These are phyloP conservation scores for Fragaria nilgerrensis DNA, from an alignment of 306 rosid genomes.

Conservation along the genomic window DNA sequence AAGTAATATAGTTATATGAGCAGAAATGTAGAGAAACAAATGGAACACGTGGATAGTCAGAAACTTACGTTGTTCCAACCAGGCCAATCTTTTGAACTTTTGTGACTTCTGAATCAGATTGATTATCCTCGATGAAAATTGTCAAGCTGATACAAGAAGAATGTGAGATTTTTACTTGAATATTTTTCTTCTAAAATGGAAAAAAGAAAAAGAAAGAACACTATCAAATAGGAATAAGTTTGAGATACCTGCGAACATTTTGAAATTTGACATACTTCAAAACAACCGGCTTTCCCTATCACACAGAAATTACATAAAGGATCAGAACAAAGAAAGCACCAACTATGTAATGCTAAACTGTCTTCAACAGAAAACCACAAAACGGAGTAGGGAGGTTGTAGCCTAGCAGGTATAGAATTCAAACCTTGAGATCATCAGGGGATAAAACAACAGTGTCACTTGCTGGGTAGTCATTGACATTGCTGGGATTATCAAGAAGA, in stretches of 20 bases:
- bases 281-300: conserved; percentile 76
- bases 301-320: conserved; percentile 15
- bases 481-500: conserved; percentile 53
- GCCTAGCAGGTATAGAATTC: conserved; percentile 11
- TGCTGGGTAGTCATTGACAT: conserved; percentile 84
- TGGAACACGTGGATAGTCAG: background rate
- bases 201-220: conserved; percentile 10
- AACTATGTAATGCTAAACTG: background rate
- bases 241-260: conserved; percentile 84
- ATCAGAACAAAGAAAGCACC: conserved; percentile 9
- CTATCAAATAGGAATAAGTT: conserved; percentile 16
- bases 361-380: background rate
- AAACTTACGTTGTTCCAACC: conserved; percentile 86
- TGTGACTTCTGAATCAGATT: conserved; percentile 67
- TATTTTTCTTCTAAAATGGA: background rate
- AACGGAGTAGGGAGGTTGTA: background rate
- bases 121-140: conserved; percentile 90
- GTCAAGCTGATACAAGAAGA: conserved; percentile 69
- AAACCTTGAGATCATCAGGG: conserved; percentile 70
- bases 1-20: background rate
- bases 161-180: conserved; percentile 14
- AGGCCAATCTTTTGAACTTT: conserved; percentile 82
- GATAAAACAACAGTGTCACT: conserved; percentile 64
- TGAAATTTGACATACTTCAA: conserved; percentile 93
- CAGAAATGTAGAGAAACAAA: conserved; percentile 1